Conservation (phyloP, 1,139 yeast genomes). For the Taphrina deformans region DNA sequence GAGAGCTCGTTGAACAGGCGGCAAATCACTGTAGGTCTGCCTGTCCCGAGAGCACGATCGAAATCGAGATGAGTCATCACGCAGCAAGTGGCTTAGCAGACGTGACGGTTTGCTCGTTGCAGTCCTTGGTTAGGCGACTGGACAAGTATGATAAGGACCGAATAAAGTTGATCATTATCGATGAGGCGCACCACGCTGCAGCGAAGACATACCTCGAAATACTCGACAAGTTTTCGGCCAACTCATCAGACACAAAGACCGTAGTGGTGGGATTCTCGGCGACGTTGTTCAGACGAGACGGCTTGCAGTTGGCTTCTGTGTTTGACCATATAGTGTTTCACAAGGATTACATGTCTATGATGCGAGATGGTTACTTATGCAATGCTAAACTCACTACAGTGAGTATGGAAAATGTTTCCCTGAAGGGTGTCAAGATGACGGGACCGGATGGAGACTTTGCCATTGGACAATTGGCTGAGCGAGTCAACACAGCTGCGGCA, state of each 20-base stretch:
- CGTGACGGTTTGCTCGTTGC: constrained; percentile 76
- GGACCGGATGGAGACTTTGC: constrained; percentile 56
- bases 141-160: constrained; percentile 56
- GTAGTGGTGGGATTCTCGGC: constrained; percentile 86
- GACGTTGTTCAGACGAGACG: constrained; percentile 69
- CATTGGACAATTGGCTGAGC: constrained; percentile 53
- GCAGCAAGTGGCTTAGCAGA: constrained; percentile 54
- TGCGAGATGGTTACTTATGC: constrained; percentile 43
- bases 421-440: constrained; percentile 44
- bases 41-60: constrained; percentile 58
- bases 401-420: constrained; percentile 47
- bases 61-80: constrained; percentile 68
- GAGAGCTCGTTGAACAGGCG: constrained; percentile 77
- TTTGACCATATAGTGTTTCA: constrained; percentile 78
- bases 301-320: constrained; percentile 56
- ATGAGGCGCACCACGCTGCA: constrained; percentile 92
- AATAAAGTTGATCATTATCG: constrained; percentile 74
- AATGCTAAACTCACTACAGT: constrained; percentile 69
- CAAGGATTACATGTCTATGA: constrained; percentile 46
- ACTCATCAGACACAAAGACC: constrained; percentile 49
- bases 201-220: constrained; percentile 66
- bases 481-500: constrained; percentile 56
- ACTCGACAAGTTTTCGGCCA: constrained; percentile 58
- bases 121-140: constrained; percentile 59
- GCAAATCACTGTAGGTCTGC: constrained; percentile 52